Evolutionary conservation across 2,329 filamentous ascomycete genomes (phyloP), one percentile per base, ranked within the genome.

Genomic region (Apiospora kogelbergensis): DNA sequence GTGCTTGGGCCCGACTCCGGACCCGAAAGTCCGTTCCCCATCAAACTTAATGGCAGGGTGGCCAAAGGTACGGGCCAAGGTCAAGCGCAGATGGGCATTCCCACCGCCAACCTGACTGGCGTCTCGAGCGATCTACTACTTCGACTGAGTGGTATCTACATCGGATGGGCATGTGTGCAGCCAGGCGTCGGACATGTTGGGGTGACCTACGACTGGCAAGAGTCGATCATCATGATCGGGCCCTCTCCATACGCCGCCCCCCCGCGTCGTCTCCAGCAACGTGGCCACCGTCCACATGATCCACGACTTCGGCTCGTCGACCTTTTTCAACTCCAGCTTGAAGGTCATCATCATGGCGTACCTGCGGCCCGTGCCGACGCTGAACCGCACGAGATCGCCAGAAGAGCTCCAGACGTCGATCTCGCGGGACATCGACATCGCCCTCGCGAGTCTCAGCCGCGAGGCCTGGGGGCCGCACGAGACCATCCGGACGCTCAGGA

Each of bases 271-370:
- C 0, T 80, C 82, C 2, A 82, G 83, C 65, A 86, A 86, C 30
- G 79, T 79, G n/a, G 85, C 87, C n/a, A 77, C 80, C 0, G 84
- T 88, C 0, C 84, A 89, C 73, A 78, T 91, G 2, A 79, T 89
- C 0, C 79, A 85, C 70, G 84, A 88, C 68, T 85, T 87, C 66
- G 81, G 82, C 2, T 80, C 76, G 0, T 74, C 72, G 0, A 73
- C 77, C 0, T 84, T 89, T 65, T 76, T 83, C 48, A 80, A 81
- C 6, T 73, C 79, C 0, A 81, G 79, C 57, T 68, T 92, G 2
- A 83, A 86, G 37, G 75, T 91, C 6, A 76, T 89, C 1, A 75
- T 91, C 3, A 88, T 92, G 86, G 89, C 87, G 0, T 90, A 86
- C 44, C 75, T 92, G 1, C 86, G 86, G 37, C 78, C 81, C 0